Base-by-base conservation (phyloP, 306 rosid genomes). In the Castanospermum australe region DNA sequence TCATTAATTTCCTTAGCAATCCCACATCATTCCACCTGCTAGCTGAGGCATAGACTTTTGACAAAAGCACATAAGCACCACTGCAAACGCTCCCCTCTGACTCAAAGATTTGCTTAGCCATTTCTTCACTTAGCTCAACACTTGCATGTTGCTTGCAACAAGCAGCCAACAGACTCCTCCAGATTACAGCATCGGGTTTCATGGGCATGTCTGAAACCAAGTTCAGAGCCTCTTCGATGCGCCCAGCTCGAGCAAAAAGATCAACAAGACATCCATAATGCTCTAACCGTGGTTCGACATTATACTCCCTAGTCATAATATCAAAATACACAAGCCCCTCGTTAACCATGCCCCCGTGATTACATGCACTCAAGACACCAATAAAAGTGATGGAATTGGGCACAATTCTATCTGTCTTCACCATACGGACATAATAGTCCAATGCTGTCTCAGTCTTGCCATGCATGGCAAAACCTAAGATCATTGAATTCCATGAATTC, bases 261-360 rank as follows among this genome's bases (percentile, higher is more conserved):
- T 92, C 97, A 78, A 89, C 89, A 0, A 94, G 86, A 83, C 98
- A 94, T 13, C 98, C 97, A 30, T 90, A 94, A 68, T 94, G 97
- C 89, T 90, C 91, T 60, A 92, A 51, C 67, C 70, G 25, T 2
- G 94, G 93, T 78, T 89, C 88, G 18, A 89, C 68, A 70, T 86
- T 84, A 80, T 84, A 89, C 44, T 88, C 82, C 0, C 57, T 66
- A 36, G 77, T 69, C 98, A 92, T 94, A 83, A 84, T 48, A 38
- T 92, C 79, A 69, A 90, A 90, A 82, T 84, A 79, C 70, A 51
- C 52, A 4, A 82, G 84, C 2, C 98, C 97, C 41, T 89, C 90
- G 4, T 33, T 56, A 64, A 94, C 90, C 83, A 88, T 82, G 2
- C 97, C 98, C 35, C 91, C 59, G 44, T 89, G 97, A 62, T 89